Conservation (phyloP, 345 rosid species). For the Gossypioides kirkii region DNA sequence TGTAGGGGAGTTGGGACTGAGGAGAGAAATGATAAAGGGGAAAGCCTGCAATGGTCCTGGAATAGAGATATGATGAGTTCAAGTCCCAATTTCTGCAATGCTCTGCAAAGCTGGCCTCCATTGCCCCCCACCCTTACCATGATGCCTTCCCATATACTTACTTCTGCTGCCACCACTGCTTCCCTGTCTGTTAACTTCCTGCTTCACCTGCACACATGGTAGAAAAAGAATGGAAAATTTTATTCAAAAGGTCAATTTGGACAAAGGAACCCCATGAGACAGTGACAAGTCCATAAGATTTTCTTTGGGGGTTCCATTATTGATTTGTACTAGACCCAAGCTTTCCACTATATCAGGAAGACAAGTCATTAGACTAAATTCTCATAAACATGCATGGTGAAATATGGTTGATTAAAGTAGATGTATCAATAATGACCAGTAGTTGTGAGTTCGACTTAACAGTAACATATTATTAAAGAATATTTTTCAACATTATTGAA, state of each 20-base stretch:
- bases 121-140: slow-evolving; percentile 36
- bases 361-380: not conserved
- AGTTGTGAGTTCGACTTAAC: too few relatives aligned
- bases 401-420: too few relatives aligned
- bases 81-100: slow-evolving; percentile 67
- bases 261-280: not conserved
- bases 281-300: not conserved
- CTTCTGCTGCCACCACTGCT: slow-evolving; percentile 22
- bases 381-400: not conserved
- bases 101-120: slow-evolving; percentile 91
- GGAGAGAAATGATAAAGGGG: not conserved
- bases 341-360: not conserved
- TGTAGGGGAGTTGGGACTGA: not conserved
- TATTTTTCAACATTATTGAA: not conserved
- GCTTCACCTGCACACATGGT: slow-evolving; percentile 4
- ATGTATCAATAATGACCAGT: too few relatives aligned
- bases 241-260: not conserved
- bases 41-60: not conserved
- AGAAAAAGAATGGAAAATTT: too few relatives aligned
- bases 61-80: slow-evolving; percentile 8
- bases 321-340: slow-evolving; percentile 4
- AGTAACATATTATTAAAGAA: not conserved
- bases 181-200: slow-evolving; percentile 24
- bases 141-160: slow-evolving; percentile 28
- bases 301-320: not conserved